A percentile compares a stretch with the other conserved stretches of the same genome.
phyloP scores from a whole-genome alignment of 164 flowering plant genomes.

The Kingdonia uniflora region DNA sequence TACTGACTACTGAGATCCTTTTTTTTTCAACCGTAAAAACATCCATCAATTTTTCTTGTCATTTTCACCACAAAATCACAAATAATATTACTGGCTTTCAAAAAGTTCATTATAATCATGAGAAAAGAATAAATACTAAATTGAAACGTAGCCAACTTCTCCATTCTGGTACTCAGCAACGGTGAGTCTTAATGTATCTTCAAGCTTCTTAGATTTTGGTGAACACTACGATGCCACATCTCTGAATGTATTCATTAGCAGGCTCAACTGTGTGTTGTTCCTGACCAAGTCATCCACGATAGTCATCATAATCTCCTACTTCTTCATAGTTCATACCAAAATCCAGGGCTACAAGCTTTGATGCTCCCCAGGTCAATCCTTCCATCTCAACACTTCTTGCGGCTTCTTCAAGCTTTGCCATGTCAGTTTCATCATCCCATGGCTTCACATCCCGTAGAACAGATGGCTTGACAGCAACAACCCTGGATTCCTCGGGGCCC shows the following conservation, averaged over 20 bases:
- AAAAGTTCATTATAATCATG: too few relatives aligned
- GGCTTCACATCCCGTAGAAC: conserved; percentile 16
- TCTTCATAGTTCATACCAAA: conserved; percentile 95
- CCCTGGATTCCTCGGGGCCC: too few relatives aligned
- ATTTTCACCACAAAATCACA: too few relatives aligned
- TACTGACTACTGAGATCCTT: too few relatives aligned
- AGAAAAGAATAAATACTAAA: too few relatives aligned
- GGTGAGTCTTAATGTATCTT: too few relatives aligned
- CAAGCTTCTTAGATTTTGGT: conserved; percentile 65
- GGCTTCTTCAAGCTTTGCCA: conserved; percentile 15
- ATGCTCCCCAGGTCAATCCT: conserved; percentile 53
- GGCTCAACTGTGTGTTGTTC: conserved; percentile 68
- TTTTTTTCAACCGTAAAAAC: too few relatives aligned
- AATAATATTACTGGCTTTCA: too few relatives aligned
- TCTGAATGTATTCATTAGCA: conserved; percentile 72
- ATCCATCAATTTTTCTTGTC: too few relatives aligned
- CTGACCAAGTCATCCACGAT: conserved; percentile 88
- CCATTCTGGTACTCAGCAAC: too few relatives aligned
- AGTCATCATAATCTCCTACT: conserved; percentile 75
- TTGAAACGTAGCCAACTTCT: too few relatives aligned
- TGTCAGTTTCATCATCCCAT: conserved; percentile 19
- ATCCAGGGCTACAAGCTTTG: conserved; percentile 80
- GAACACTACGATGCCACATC: conserved; percentile 93
- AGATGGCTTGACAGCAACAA: conserved; percentile 96
- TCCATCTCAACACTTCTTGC: conserved; percentile 14